Conservation (phyloP, 129 eudicot species). For the Daucus carota region DNA sequence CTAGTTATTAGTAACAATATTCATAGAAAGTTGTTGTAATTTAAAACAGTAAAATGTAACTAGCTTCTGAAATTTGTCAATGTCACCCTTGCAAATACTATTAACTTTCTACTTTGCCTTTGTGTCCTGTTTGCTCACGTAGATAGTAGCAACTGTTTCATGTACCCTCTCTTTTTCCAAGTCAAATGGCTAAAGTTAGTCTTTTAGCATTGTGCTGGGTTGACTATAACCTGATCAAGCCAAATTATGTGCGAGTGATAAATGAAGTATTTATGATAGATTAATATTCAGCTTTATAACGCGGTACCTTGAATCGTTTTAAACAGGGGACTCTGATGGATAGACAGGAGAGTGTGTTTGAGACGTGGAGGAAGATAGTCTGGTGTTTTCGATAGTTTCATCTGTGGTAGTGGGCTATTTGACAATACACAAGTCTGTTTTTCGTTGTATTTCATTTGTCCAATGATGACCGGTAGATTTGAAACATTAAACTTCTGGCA, state of each 20-base stretch:
- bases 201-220: not conserved
- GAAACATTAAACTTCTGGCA: too few relatives aligned
- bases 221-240: too few relatives aligned
- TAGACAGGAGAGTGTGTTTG: too few relatives aligned
- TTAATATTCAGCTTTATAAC: not conserved
- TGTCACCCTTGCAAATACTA: not conserved
- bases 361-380: too few relatives aligned
- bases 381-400: too few relatives aligned
- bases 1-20: slow-evolving; percentile 3
- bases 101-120: not conserved
- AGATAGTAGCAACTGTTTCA: not conserved
- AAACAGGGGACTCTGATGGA: too few relatives aligned
- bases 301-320: too few relatives aligned
- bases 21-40: not conserved
- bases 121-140: not conserved
- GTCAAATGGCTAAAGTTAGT: not conserved
- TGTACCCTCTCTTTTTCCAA: not conserved
- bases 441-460: too few relatives aligned
- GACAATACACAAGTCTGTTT: too few relatives aligned
- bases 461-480: too few relatives aligned
- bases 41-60: not conserved
- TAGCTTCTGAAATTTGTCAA: not conserved
- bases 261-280: not conserved
- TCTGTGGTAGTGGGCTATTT: too few relatives aligned
- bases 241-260: not conserved